Percentiles rank a stretch among this genome's conserved stretches.
These are phyloP conservation scores for Pseudogymnoascus pannorum DNA, from an alignment of 2,329 filamentous ascomycete genomes.

Conservation along the genomic window DNA sequence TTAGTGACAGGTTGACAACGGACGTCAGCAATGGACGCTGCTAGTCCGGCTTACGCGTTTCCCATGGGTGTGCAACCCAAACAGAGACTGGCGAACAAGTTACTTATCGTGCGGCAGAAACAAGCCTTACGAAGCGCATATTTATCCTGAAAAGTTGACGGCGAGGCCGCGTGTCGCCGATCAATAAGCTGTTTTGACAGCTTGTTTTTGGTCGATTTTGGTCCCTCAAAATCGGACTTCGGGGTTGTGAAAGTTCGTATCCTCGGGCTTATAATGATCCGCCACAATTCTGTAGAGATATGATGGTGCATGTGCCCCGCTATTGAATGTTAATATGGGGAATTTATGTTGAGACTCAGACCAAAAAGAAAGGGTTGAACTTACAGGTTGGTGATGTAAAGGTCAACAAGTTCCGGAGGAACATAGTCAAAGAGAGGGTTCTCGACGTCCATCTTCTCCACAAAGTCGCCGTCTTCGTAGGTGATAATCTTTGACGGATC, in stretches of 20 bases:
- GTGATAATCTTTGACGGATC: slow-evolving; percentile 68
- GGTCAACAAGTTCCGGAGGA: slow-evolving; percentile 64
- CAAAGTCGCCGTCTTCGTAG: slow-evolving; percentile 72
- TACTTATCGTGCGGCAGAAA: neutral
- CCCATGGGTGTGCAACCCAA: neutral
- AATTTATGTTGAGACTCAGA: slow-evolving; percentile 24
- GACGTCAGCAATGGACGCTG: neutral
- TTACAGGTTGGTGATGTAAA: slow-evolving; percentile 81
- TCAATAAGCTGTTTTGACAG: neutral
- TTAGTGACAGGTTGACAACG: neutral
- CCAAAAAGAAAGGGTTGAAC: slow-evolving; percentile 31
- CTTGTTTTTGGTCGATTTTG: neutral
- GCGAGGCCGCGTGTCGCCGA: slow-evolving; percentile 1
- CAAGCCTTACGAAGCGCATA: neutral
- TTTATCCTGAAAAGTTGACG: neutral
- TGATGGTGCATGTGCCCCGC: slow-evolving; percentile 58
- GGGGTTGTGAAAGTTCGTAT: slow-evolving; percentile 51
- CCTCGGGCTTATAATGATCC: slow-evolving; percentile 69
- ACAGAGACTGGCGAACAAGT: neutral
- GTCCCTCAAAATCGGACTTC: neutral
- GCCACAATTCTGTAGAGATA: slow-evolving; percentile 67
- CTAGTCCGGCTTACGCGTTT: neutral
- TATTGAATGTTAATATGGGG: slow-evolving; percentile 15
- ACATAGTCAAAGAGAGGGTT: slow-evolving; percentile 81
- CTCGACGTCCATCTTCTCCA: slow-evolving; percentile 69